Base-by-base conservation (phyloP, 768 basidiomycete genomes). In the Pleurotus eryngii region DNA sequence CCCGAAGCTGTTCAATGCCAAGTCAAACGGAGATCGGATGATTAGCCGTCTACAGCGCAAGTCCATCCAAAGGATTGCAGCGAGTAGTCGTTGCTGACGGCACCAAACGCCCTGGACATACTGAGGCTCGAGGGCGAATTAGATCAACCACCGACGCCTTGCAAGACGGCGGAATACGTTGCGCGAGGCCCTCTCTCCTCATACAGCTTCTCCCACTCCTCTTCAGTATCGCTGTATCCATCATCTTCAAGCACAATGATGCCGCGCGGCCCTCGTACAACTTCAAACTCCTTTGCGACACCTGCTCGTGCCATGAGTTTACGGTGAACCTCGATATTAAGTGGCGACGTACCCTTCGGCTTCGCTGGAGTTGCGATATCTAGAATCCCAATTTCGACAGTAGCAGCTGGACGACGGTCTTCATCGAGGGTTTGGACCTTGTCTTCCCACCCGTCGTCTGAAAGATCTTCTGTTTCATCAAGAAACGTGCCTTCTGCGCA, bases 331-430 rank as follows among this genome's bases (percentile, higher is more conserved):
- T 40, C 14, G 22, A 9, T 5, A 22, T 38, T 26, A 6, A 22
- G 8, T 18, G 11, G 3, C 6, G 11, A 30, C 55, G 42, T 51
- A 70, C 72, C 71, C 61, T 68, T 69, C 17, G 58, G 60, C 56
- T 72, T 74, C 2, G 70, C 68, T 1, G 67, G 71, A n/a, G 63
- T 63, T 1, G 72, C 72, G 12, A 73, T 70, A 43, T 70, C 71
- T 8, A 71, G 22, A 2, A 74, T 54, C 5, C 68, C 66, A 9
- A 69, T 60, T 5, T 58, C 61, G 18, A 68, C 59, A 50, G 39
- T 12, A n/a, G 17, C 47, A 47, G 1, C 57, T 42, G 22, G 27
- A 49, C 26, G 11, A 37, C 45, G 55, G 46, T 60, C 59, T 26
- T 67, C 68, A 14, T 60, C 56, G 49, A n/a, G n/a, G 49, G 9